Conservation (phyloP, 2,329 filamentous ascomycete species). For the Exophiala viscosa region DNA sequence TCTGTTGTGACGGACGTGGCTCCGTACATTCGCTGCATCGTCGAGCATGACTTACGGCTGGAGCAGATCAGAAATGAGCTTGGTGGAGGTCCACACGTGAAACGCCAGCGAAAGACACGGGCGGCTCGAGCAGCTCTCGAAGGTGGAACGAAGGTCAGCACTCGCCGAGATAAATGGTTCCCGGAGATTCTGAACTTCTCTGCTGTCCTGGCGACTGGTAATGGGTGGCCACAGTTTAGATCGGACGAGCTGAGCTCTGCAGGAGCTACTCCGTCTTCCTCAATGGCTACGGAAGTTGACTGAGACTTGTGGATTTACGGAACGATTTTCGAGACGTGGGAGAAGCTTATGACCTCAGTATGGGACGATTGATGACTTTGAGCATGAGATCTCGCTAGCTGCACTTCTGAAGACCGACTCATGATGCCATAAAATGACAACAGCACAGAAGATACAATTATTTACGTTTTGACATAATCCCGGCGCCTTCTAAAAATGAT, state of each 20-base stretch:
- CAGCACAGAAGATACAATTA: no score
- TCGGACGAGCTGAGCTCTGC: slow-evolving; percentile 1
- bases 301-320: no score
- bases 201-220: slow-evolving; percentile 63
- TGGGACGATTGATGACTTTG: no score
- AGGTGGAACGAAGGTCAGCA: slow-evolving; percentile 64
- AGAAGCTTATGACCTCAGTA: no score
- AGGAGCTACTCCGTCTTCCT: slow-evolving; percentile 7
- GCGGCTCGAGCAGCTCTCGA: slow-evolving; percentile 74
- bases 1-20: slow-evolving; percentile 73
- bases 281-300: slow-evolving; percentile 3
- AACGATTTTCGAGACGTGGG: no score
- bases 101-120: slow-evolving; percentile 67
- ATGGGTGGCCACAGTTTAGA: slow-evolving; percentile 37
- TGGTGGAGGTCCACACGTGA: slow-evolving; percentile 59
- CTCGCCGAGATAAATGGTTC: slow-evolving; percentile 71
- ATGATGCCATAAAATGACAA: no score
- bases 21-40: slow-evolving; percentile 84
- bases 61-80: slow-evolving; percentile 63
- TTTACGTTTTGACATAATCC: no score
- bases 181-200: slow-evolving; percentile 56
- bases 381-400: no score
- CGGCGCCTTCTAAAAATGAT: no score
- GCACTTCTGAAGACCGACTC: no score
- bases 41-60: slow-evolving; percentile 68